Conservation (phyloP, 2,329 filamentous ascomycete species). For the Biscogniauxia sp. region DNA sequence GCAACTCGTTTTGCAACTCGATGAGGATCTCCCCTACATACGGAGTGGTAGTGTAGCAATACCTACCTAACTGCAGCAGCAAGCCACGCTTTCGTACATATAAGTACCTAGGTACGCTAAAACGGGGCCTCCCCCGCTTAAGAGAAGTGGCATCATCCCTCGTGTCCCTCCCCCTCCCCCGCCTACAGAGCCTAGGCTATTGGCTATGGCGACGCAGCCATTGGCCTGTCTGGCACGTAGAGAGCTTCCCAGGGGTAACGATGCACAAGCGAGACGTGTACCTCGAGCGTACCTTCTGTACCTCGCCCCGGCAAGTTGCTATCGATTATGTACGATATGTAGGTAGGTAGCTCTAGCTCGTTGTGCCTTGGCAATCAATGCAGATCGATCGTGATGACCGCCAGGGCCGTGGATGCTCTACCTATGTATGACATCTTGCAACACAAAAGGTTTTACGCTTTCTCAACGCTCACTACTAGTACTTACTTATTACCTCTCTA, state of each 20-base stretch:
- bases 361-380: background rate
- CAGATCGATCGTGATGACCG: background rate
- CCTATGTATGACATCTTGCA: background rate
- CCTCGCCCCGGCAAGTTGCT: constrained; percentile 7
- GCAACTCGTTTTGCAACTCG: background rate
- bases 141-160: background rate
- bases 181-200: background rate
- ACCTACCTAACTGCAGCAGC: background rate
- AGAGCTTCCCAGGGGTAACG: background rate
- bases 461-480: background rate
- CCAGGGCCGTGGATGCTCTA: background rate
- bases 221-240: background rate
- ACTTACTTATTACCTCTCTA: too few species aligned
- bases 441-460: background rate
- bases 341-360: constrained; percentile 3
- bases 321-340: background rate
- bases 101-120: background rate
- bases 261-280: constrained; percentile 7
- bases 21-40: background rate
- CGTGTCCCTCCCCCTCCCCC: background rate
- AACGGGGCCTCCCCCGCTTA: background rate
- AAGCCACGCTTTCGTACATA: background rate
- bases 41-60: background rate
- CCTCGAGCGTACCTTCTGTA: constrained; percentile 12
- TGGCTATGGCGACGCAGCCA: background rate